These are phyloP conservation scores for Populus alba DNA, from an alignment of 345 rosid species.

Conservation along the genomic window DNA sequence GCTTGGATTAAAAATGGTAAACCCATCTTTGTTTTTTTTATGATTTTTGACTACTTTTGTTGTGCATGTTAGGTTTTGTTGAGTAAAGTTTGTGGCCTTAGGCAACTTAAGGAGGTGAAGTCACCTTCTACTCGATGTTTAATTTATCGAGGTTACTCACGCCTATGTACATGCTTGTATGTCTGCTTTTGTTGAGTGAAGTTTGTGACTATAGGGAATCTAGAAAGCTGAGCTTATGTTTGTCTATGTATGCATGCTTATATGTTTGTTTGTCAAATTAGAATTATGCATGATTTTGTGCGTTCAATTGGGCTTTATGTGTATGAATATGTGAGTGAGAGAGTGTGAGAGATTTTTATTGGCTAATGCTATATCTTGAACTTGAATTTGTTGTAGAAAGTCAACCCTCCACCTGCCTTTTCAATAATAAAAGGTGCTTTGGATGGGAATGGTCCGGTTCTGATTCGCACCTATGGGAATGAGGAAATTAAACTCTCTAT, in stretches of 20 bases:
- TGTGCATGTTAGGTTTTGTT: background rate
- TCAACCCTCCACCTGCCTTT: slow-evolving; percentile 71
- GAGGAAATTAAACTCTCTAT: slow-evolving; percentile 72
- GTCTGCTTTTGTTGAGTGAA: background rate
- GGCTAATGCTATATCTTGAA: background rate
- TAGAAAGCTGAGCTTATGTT: background rate
- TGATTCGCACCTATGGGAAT: slow-evolving; percentile 51
- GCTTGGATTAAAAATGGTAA: background rate
- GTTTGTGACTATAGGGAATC: background rate
- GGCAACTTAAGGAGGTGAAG: background rate
- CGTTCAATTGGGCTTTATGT: background rate
- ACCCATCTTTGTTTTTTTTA: background rate
- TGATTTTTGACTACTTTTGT: background rate
- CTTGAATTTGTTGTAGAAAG: slow-evolving; percentile 50
- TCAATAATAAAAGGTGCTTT: slow-evolving; percentile 68
- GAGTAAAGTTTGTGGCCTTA: background rate
- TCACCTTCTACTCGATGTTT: background rate
- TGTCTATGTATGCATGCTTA: background rate
- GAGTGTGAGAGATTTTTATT: background rate
- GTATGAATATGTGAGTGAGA: background rate
- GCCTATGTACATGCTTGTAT: background rate
- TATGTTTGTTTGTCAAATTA: background rate
- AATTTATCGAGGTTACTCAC: background rate
- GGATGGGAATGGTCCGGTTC: slow-evolving; percentile 67
- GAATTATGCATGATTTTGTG: background rate